Percentiles rank a stretch among this genome's conserved stretches.
Evolutionary conservation across 2,329 filamentous ascomycete species (phyloP).

Genomic region (Dothideomycetes sp.): DNA sequence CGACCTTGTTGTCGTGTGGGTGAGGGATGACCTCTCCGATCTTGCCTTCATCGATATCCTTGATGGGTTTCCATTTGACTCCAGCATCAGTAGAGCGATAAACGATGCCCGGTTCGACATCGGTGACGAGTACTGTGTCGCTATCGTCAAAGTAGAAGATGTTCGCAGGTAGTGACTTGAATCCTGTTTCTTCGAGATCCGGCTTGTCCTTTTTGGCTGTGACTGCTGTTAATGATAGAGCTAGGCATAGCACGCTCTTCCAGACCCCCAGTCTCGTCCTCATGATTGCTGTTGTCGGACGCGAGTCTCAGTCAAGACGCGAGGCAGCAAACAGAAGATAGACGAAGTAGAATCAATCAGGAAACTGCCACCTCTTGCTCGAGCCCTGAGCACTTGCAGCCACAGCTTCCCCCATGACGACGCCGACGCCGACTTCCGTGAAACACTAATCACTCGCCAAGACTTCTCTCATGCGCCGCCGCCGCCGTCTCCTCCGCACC

Average conservation of each 20-base stretch:
- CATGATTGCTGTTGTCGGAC: constrained; percentile 8
- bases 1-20: constrained; percentile 66
- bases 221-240: constrained; percentile 11
- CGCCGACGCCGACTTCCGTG: too few relatives aligned
- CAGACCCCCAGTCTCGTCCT: constrained; percentile 7
- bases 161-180: constrained; percentile 57
- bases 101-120: constrained; percentile 53
- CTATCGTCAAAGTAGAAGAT: constrained; percentile 89
- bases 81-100: constrained; percentile 78
- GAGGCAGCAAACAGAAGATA: too few relatives aligned
- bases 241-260: constrained; percentile 8
- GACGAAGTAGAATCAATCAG: too few relatives aligned
- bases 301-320: too few relatives aligned
- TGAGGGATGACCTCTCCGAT: constrained; percentile 62
- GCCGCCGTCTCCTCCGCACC: too few relatives aligned
- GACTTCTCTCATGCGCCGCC: too few relatives aligned
- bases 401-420: too few relatives aligned
- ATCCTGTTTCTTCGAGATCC: constrained; percentile 53
- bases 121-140: constrained; percentile 68
- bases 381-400: too few relatives aligned
- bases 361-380: too few relatives aligned
- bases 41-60: constrained; percentile 54
- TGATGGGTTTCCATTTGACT: constrained; percentile 59
- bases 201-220: constrained; percentile 38
- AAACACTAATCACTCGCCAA: too few relatives aligned